phyloP scores from a whole-genome alignment of 805 yeast genomes.

The Clavispora carvajalis region DNA sequence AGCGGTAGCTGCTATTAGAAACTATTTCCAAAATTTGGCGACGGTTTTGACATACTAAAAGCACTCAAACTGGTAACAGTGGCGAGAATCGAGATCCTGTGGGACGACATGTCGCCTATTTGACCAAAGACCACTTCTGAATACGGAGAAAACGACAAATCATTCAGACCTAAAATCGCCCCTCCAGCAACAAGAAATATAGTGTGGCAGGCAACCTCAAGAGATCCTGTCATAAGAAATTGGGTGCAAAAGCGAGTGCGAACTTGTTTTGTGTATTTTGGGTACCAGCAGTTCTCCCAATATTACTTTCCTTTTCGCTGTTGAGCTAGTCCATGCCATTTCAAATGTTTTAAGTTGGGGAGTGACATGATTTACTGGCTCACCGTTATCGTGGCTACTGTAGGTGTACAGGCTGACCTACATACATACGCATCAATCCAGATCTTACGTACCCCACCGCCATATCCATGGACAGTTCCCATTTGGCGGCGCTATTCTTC shows the following conservation, averaged over 20 bases:
- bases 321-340: no score
- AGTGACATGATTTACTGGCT: no score
- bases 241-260: constrained; percentile 22
- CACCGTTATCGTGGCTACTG: constrained; percentile 5
- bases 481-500: background rate
- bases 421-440: constrained; percentile 1
- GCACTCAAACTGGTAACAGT: background rate
- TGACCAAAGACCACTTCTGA: background rate
- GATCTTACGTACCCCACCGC: background rate
- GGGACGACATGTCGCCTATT: background rate
- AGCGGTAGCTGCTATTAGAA: background rate
- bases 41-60: background rate
- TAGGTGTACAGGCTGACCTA: constrained; percentile 10
- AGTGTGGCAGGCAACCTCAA: background rate
- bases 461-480: background rate
- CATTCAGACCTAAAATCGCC: background rate
- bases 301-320: no score
- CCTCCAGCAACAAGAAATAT: background rate
- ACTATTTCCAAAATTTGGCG: background rate
- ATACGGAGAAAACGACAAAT: background rate
- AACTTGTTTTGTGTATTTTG: background rate
- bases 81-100: background rate
- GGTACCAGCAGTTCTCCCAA: no score
- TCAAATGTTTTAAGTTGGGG: no score
- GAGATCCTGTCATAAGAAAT: constrained; percentile 6